Base-by-base conservation (phyloP, 306 rosid genomes). In the Cyamopsis tetragonoloba region DNA sequence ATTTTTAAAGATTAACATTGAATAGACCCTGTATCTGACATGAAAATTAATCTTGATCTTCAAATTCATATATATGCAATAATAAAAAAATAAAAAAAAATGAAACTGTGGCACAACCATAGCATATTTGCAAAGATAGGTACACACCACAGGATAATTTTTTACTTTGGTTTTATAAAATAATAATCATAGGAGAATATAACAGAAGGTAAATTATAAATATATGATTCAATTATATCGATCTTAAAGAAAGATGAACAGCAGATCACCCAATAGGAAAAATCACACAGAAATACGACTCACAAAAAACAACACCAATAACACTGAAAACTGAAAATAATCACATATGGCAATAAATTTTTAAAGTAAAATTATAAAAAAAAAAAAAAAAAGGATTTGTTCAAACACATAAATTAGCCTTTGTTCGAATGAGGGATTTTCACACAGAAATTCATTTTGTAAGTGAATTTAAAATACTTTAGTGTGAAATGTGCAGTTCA, bases 21-120 rank as follows among this genome's bases (percentile, higher is more conserved):
- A 47, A 71, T 47, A 58, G 51, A 78, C 69, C 27, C 1, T 28
- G 4, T 14, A 46, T 34, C 62, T 46, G 2, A 3, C 54, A 77
- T 19, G 55, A 20, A 38, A 47, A 14, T 6, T 63, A 46, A 64
- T 28, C 18, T 46, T 2, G 18, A 59, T 55, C 27, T 32, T n/a
- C 68, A 26, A 19, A 9, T 57, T 60, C 66, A 41, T 43, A 61
- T 39, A 48, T 32, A 49, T 24, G 60, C 14, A 28, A 37, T 37
- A 27, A 34, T 15, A 31, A 49, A 38, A 23, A 12, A 35, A n/a
- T n/a, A n/a, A 37, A 47, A 58, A 60, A 23, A 10, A 12, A 35
- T 28, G 73, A 54, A 62, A 62, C 49, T 54, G 6, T 44, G 26
- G 27, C 6, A 56, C 19, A 68, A 38, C 55, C 47, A 55, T 15